Evolutionary conservation across 129 eudicot genomes (phyloP), one percentile per base, ranked within the genome.

Genomic region (Deinandra increscens): DNA sequence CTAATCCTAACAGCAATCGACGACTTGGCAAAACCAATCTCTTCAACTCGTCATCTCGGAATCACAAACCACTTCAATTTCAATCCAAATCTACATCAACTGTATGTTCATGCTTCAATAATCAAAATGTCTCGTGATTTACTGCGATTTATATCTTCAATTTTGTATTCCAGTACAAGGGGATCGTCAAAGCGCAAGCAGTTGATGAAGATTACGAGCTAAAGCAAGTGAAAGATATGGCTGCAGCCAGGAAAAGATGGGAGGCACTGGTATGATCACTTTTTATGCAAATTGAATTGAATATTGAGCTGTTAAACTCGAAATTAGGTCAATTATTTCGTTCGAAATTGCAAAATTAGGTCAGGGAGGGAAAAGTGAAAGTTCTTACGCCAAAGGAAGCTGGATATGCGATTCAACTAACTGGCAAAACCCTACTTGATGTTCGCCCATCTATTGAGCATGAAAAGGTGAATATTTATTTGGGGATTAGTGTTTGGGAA

Each of bases 231-330:
- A 88, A 78, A 68, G 98, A 92, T 58, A 88, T 92, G 98, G 96
- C 98, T 81, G 96, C 98, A 65, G 96, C 96, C 46, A 86, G 88
- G 72, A 88, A 86, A 74, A 84, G 98, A 88, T 92, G 98, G 98
- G 96, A 92, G 17, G 72, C 96, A 59, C 74, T 92, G 91, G 98
- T 92, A 91, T 58, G 44, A 56, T 23, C 18, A 31, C 2, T 31
- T 1, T 48, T 49, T 49, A 6, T 58, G 42, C 19, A 15, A 19
- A 15, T 10, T 64, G 3, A 31, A 29, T 51, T 14, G 5, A 26
- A 10, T 15, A 4, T 33, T 12, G 14, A 18, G 26, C 17, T 72
- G 2, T 4, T 42, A 14, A 65, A 4, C 15, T 23, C 19, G 0
- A 44, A 60, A 4, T 54, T 54, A 9, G 61, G 34, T 22, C 18